Evolutionary conservation across 2,329 filamentous ascomycete genomes (phyloP).

Genomic region (Amauroascus niger): DNA sequence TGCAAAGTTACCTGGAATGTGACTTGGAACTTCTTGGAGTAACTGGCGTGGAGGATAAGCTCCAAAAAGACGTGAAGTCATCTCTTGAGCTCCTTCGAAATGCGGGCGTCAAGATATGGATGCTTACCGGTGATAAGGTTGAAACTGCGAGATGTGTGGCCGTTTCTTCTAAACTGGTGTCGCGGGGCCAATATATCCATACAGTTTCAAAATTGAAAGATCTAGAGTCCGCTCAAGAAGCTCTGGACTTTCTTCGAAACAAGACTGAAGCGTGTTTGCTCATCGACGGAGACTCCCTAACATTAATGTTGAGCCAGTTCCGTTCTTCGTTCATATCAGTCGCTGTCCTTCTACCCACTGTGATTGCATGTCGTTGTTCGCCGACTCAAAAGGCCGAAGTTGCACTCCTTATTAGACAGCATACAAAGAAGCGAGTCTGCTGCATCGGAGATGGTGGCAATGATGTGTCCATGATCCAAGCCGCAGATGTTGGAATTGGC

Average conservation of each 20-base stretch:
- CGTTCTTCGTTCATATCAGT: slow-evolving; percentile 76
- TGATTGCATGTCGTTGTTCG: slow-evolving; percentile 92
- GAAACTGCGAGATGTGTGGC: slow-evolving; percentile 96
- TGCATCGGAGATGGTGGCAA: slow-evolving; percentile 98
- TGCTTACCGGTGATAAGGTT: slow-evolving; percentile 97
- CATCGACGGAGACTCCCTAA: slow-evolving; percentile 86
- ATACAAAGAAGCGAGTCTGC: slow-evolving; percentile 90
- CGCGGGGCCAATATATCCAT: slow-evolving; percentile 89
- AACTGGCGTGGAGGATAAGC: slow-evolving; percentile 92
- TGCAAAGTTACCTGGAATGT: slow-evolving; percentile 71
- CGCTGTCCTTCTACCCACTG: slow-evolving; percentile 77
- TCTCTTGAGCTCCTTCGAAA: slow-evolving; percentile 91
- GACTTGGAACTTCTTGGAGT: slow-evolving; percentile 92
- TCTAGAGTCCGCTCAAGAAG: slow-evolving; percentile 75
- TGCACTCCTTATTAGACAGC: slow-evolving; percentile 76
- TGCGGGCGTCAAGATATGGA: slow-evolving; percentile 98
- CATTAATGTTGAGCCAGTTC: slow-evolving; percentile 73
- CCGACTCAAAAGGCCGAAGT: slow-evolving; percentile 96
- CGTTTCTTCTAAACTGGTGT: slow-evolving; percentile 86
- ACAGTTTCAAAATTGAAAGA: slow-evolving; percentile 77
- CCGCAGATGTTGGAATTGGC: slow-evolving; percentile 91
- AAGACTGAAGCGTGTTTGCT: slow-evolving; percentile 80
- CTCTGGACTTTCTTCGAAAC: slow-evolving; percentile 76
- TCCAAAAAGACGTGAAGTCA: slow-evolving; percentile 91
- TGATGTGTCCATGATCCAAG: slow-evolving; percentile 98